Evolutionary conservation across 2,329 filamentous ascomycete genomes (phyloP), one percentile per base, ranked within the genome.

Genomic region (Pyrenophora graminea): DNA sequence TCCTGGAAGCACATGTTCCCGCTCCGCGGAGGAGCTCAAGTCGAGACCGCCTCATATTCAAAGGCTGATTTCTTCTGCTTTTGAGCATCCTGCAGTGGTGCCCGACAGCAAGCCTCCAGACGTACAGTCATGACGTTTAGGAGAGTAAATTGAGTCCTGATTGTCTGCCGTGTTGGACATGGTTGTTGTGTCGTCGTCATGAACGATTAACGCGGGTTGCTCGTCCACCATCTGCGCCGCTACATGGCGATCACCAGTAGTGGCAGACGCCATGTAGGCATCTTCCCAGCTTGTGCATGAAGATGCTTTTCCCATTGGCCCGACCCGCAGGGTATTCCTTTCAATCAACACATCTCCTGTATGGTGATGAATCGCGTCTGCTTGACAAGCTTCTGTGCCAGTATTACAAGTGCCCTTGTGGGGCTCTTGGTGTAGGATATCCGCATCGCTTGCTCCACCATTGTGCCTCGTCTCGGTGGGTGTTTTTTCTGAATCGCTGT

Each of bases 401-500:
- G 32, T 51, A 7, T 27, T 19, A 8, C 32, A 45, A 36, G 18
- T 39, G 34, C 38, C 27, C 32, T 19, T 31, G 44, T 48, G 48
- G 44, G 33, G 32, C 48, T 38, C 12, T 18, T 47, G 19, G 17
- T 48, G 38, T 32, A 33, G 39, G 34, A 34, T 19, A 15, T 30
- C 33, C 18, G 44, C 30, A 13, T 36, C 27, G 27, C n/a, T 43
- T 15, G 38, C 34, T 32, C 42, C 38, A 39, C 41, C 48, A 46
- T 31, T 37, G 39, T 17, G n/a, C 39, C 38, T 39, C 6, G 48
- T 36, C 27, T 27, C 44, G 23, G 21, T 33, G 44, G n/a, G 41
- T 47, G 23, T 25, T 39, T 36, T 42, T 42, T 23, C 19, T 30
- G 42, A 39, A 30, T 19, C 17, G 23, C 7, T 9, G 23, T 7